phyloP scores from a whole-genome alignment of 1,139 yeast species.

The Kurtzmaniella quercitrusa region DNA sequence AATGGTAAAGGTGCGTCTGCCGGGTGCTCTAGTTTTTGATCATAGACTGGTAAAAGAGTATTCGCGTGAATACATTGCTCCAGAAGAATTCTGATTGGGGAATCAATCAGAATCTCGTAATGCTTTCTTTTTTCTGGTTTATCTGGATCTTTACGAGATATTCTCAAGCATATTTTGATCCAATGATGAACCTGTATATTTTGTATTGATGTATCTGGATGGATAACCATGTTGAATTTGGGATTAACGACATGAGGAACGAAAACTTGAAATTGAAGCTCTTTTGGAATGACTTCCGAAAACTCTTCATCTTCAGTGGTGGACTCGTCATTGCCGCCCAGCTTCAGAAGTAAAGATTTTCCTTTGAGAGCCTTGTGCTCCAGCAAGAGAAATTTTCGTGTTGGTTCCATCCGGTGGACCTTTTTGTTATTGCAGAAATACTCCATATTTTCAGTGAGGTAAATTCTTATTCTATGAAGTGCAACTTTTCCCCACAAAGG shows the following conservation, averaged over 20 bases:
- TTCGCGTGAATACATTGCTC: slow-evolving; percentile 68
- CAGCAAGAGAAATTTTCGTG: slow-evolving; percentile 69
- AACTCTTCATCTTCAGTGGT: slow-evolving; percentile 34
- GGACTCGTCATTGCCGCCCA: slow-evolving; percentile 16
- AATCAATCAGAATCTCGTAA: slow-evolving; percentile 87
- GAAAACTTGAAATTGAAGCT: slow-evolving; percentile 77
- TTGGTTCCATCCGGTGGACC: slow-evolving; percentile 90
- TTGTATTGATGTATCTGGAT: slow-evolving; percentile 78
- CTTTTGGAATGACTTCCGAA: slow-evolving; percentile 50
- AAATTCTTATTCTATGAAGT: slow-evolving; percentile 79
- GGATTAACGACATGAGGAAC: slow-evolving; percentile 64
- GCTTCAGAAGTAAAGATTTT: slow-evolving; percentile 30
- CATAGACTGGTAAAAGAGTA: slow-evolving; percentile 59
- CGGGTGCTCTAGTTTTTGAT: slow-evolving; percentile 4
- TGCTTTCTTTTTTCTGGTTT: slow-evolving; percentile 67
- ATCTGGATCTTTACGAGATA: slow-evolving; percentile 60
- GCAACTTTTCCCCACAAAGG: slow-evolving; percentile 83
- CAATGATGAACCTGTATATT: slow-evolving; percentile 88
- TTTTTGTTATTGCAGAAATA: slow-evolving; percentile 81
- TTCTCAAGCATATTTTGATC: slow-evolving; percentile 81
- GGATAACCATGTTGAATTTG: slow-evolving; percentile 43
- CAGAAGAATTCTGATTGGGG: slow-evolving; percentile 78
- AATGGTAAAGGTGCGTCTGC: slow-evolving; percentile 13
- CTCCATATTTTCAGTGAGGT: slow-evolving; percentile 83
- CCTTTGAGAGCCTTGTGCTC: slow-evolving; percentile 73